phyloP scores from a whole-genome alignment of 108 stramenopile genomes.

The Conticribra weissflogii region DNA sequence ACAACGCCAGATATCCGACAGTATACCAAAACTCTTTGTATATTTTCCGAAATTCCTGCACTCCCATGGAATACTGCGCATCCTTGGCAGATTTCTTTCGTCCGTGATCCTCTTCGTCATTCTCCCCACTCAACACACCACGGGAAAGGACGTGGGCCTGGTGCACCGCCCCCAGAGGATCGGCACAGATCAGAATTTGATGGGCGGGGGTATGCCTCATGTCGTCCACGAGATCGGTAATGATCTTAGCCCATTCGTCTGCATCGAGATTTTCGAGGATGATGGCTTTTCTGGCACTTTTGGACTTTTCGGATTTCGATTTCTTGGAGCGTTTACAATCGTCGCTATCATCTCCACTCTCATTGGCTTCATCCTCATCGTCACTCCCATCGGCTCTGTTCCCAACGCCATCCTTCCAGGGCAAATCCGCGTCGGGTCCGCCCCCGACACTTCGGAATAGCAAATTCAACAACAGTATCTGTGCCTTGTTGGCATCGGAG shows the following conservation, averaged over 20 bases:
- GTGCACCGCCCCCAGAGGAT: conserved; percentile 49
- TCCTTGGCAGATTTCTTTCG: conserved; percentile 19
- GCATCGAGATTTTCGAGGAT: conserved; percentile 76
- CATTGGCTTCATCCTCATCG: conserved; percentile 36
- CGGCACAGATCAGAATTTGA: conserved; percentile 59
- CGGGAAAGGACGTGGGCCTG: conserved; percentile 11
- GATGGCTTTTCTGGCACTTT: conserved; percentile 8
- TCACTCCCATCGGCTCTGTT: conserved; percentile 1
- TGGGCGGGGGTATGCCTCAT: conserved; percentile 68
- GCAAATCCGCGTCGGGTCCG: conserved; percentile 38
- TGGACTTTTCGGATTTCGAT: background rate
- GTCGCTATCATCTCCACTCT: conserved; percentile 52
- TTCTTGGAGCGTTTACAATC: background rate
- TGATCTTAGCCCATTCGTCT: conserved; percentile 65
- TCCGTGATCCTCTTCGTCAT: conserved; percentile 8
- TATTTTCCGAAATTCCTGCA: conserved; percentile 60
- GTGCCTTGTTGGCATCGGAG: conserved; percentile 59
- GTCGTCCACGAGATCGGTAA: conserved; percentile 77
- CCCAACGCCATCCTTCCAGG: background rate
- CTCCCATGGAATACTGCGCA: conserved; percentile 23
- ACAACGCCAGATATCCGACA: conserved; percentile 62
- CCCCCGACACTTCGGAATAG: conserved; percentile 88
- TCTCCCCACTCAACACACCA: background rate
- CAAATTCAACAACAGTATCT: conserved; percentile 67
- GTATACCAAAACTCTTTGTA: conserved; percentile 84